Evolutionary conservation across 768 basidiomycete species (phyloP).

Genomic region (Leccinum obscurum): DNA sequence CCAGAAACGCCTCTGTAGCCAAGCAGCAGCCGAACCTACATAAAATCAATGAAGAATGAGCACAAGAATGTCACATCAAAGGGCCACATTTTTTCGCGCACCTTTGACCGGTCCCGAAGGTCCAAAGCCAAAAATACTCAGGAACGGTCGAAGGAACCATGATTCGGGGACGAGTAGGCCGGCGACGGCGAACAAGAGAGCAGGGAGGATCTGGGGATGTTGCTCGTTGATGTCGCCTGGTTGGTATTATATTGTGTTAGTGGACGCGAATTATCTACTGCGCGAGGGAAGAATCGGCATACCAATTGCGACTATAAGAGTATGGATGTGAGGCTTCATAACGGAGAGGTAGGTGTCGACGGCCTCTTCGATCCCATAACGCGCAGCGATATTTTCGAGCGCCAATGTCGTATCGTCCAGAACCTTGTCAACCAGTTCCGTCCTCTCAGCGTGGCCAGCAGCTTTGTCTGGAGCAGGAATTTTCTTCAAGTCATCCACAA

Average conservation of each 20-base stretch:
- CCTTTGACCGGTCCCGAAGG: constrained; percentile 16
- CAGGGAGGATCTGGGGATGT: constrained; percentile 7
- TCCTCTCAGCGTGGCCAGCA: constrained; percentile 6
- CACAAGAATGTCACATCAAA: fast-evolving
- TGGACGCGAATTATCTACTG: no score
- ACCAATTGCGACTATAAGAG: constrained; percentile 14
- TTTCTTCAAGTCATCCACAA: constrained; percentile 3
- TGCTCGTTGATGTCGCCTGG: constrained; percentile 16
- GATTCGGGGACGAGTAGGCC: constrained; percentile 12
- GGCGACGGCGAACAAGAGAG: constrained; percentile 3
- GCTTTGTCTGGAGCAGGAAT: not conserved
- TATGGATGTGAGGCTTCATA: constrained; percentile 9
- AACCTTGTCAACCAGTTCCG: constrained; percentile 6
- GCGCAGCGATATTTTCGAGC: constrained; percentile 1
- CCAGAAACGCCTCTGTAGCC: constrained; percentile 10
- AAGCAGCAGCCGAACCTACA: constrained; percentile 14
- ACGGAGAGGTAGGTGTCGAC: constrained; percentile 1
- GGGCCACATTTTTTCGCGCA: not conserved
- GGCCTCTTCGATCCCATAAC: constrained; percentile 8
- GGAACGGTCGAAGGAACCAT: constrained; percentile 18
- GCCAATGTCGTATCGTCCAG: constrained; percentile 6
- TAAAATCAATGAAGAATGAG: no score
- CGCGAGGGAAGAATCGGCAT: not conserved
- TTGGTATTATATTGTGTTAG: not conserved
- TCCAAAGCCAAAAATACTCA: constrained; percentile 18